Evolutionary conservation across 1,139 yeast species (phyloP).

Genomic region (Pichia sp.): DNA sequence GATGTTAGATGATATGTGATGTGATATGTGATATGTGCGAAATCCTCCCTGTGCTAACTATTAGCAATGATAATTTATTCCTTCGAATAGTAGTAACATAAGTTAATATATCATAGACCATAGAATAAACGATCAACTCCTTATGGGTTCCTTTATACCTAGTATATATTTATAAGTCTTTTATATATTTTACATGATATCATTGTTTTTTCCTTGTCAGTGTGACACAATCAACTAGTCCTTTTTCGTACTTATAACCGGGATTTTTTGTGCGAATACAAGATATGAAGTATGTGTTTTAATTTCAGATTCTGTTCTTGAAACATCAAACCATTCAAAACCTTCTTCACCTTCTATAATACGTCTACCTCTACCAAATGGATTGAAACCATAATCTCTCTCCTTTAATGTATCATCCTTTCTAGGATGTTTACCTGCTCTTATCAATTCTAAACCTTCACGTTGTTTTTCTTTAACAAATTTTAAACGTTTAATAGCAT

Average conservation of each 20-base stretch:
- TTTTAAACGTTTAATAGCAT: conserved; percentile 72
- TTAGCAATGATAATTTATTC: no score
- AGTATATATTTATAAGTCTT: no score
- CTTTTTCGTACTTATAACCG: background rate
- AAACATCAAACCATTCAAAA: conserved; percentile 76
- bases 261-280: conserved; percentile 67
- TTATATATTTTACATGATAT: no score
- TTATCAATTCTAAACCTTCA: conserved; percentile 55
- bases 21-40: no score
- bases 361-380: conserved; percentile 81
- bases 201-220: no score
- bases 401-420: conserved; percentile 22
- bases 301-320: conserved; percentile 76
- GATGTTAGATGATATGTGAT: no score
- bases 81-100: no score
- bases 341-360: conserved; percentile 80
- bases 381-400: conserved; percentile 63
- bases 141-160: no score
- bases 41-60: no score
- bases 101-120: no score
- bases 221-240: background rate
- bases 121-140: no score
- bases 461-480: conserved; percentile 74
- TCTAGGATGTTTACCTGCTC: conserved; percentile 19
- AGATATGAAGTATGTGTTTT: conserved; percentile 92